Conservation (phyloP, 495 filamentous ascomycete species). For the Penicillium verhagenii region DNA sequence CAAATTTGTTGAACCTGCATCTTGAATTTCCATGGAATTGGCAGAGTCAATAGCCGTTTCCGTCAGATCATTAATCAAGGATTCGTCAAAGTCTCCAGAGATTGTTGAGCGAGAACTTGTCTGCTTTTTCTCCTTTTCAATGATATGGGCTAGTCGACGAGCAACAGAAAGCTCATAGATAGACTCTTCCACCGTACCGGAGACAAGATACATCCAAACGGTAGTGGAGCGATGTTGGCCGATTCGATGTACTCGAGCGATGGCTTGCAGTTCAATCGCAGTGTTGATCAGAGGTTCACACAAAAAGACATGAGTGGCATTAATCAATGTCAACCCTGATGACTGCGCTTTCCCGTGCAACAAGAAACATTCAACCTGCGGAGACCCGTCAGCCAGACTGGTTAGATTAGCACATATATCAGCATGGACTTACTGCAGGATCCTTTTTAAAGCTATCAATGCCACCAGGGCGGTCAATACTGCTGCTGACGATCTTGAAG, state of each 20-base stretch:
- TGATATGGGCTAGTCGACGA: conserved; percentile 74
- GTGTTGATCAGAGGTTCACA: conserved; percentile 93
- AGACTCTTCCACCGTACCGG: conserved; percentile 83
- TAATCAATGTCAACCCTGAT: conserved; percentile 84
- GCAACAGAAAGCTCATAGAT: conserved; percentile 84
- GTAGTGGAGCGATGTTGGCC: conserved; percentile 85
- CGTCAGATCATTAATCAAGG: conserved; percentile 33
- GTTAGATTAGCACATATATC: neutral
- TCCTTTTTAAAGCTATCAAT: conserved; percentile 74
- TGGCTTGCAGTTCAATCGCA: conserved; percentile 89
- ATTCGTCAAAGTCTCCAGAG: conserved; percentile 26
- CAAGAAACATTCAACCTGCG: conserved; percentile 74
- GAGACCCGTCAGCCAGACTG: neutral
- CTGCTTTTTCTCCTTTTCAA: conserved; percentile 38
- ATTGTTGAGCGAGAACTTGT: conserved; percentile 17
- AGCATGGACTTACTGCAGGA: conserved; percentile 46
- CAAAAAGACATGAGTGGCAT: conserved; percentile 90
- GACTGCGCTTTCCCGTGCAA: conserved; percentile 86
- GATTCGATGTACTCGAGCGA: conserved; percentile 91
- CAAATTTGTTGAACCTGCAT: conserved; percentile 62
- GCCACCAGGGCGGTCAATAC: conserved; percentile 61
- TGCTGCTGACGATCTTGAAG: conserved; percentile 69
- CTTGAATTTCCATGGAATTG: conserved; percentile 78
- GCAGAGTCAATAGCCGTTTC: conserved; percentile 71
- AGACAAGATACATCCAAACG: conserved; percentile 91